Evolutionary conservation across 495 filamentous ascomycete genomes (phyloP), one percentile per base, ranked within the genome.

Genomic region (Xeromyces bisporus): DNA sequence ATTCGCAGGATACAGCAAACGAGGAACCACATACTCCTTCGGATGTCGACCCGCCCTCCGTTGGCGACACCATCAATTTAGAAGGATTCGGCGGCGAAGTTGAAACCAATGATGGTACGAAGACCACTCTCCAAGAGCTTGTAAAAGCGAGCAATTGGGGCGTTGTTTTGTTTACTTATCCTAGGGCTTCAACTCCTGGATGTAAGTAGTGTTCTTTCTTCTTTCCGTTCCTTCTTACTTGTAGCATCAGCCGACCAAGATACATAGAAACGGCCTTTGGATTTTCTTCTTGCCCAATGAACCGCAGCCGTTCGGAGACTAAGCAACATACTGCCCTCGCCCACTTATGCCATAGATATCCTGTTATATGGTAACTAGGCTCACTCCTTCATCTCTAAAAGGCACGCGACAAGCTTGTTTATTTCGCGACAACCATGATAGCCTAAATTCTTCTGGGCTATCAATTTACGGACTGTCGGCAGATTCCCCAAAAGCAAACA

Each of bases 91-190:
- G 83, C 42, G 80, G 83, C 35, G 75, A 86, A 44, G 49, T 97
- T 36, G 71, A 85, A 56, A 87, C 75, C 32, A 70, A 94, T 42
- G 80, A 92, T 41, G 84, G 83, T 38, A 52, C 51, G 23, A 81
- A 74, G 50, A 82, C 76, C 8, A 85, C 69, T 1, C 60, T 97
- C 31, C 70, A 77, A 55, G 62, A 63, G 32, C 68, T 97, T 15
- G 71, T 94, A 10, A 77, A 81, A 25, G 67, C 75, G 39, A 87
- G 84, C 62, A 75, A 83, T 56, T 63, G 66, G 29, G 87, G 89
- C 13, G 79, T 96, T 14, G 80, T 92, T 10, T 52, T 97, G 18
- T 96, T 97, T 51, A 93, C 84, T 20, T 97, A 94, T 48, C 89
- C 89, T 18, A 92, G 79, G 62, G 89, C 89, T 36, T 87, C 79